Conservation (phyloP, 2,329 filamentous ascomycete genomes). For the Scedosporium aurantiacum region DNA sequence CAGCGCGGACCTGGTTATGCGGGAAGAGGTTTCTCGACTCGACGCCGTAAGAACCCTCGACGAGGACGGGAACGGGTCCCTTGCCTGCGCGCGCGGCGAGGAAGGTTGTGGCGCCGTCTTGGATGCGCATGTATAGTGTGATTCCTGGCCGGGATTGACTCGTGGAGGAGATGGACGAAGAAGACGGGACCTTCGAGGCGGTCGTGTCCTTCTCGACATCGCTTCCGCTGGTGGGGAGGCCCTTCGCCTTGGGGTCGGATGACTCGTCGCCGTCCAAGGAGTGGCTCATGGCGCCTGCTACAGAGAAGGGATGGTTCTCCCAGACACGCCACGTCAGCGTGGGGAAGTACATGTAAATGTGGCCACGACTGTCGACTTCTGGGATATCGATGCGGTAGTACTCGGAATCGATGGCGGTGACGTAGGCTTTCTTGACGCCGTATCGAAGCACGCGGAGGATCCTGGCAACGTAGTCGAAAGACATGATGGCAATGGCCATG, state of each 20-base stretch:
- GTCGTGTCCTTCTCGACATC: background rate
- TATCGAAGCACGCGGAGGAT: conserved; percentile 11
- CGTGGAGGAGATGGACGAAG: background rate
- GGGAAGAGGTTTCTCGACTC: background rate
- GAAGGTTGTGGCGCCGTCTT: conserved; percentile 14
- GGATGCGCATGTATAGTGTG: conserved; percentile 17
- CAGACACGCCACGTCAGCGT: conserved; percentile 20
- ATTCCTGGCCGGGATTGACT: conserved; percentile 12
- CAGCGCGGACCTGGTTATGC: background rate
- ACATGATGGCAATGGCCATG: conserved; percentile 18
- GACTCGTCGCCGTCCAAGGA: background rate
- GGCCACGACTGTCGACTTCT: conserved; percentile 13
- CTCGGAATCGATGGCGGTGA: conserved; percentile 17
- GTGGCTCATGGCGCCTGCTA: conserved; percentile 10
- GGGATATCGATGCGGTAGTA: conserved; percentile 20
- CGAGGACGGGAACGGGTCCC: conserved; percentile 14
- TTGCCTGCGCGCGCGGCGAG: conserved; percentile 11
- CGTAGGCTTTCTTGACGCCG: conserved; percentile 18
- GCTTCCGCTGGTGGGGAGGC: background rate
- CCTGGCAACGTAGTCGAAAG: conserved; percentile 17
- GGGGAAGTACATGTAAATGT: conserved; percentile 21
- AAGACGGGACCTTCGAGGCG: background rate
- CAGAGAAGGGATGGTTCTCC: conserved; percentile 23
- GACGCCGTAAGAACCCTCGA: conserved; percentile 19
- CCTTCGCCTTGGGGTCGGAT: background rate